Conservation (phyloP, 192 early-diverging fungal species). For the Helicostylum pulchrum region DNA sequence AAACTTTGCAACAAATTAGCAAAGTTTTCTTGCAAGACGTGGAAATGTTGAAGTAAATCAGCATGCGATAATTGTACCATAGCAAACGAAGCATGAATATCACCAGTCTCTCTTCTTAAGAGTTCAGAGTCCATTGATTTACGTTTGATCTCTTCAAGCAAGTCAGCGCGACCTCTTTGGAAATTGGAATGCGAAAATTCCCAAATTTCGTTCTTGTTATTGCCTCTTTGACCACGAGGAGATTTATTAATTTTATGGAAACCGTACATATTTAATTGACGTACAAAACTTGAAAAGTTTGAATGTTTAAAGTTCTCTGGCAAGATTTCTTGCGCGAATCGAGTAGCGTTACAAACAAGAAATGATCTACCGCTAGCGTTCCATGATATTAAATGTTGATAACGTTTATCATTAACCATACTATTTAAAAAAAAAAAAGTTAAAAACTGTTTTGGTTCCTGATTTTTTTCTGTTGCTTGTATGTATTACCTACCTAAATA, state of each 20-base stretch:
- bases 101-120: slow-evolving; percentile 57
- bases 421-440: slow-evolving; percentile 1
- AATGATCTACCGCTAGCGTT: slow-evolving; percentile 67
- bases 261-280: slow-evolving; percentile 92
- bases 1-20: not conserved
- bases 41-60: slow-evolving; percentile 55
- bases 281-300: slow-evolving; percentile 89
- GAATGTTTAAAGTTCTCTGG: slow-evolving; percentile 89
- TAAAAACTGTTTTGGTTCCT: not conserved
- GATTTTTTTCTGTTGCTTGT: not conserved
- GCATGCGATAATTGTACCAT: slow-evolving; percentile 62
- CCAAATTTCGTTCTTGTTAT: slow-evolving; percentile 68
- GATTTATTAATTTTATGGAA: slow-evolving; percentile 78
- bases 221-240: slow-evolving; percentile 56
- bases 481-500: slow-evolving; percentile 18
- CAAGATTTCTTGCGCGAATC: slow-evolving; percentile 78
- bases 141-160: slow-evolving; percentile 72
- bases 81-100: slow-evolving; percentile 58
- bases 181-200: slow-evolving; percentile 68
- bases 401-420: slow-evolving; percentile 64
- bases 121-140: slow-evolving; percentile 69
- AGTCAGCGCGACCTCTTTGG: slow-evolving; percentile 51
- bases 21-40: slow-evolving; percentile 20
- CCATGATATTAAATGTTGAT: slow-evolving; percentile 71
- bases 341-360: slow-evolving; percentile 68